These are phyloP conservation scores for Mycosphaerella arachidis DNA, from an alignment of 2,329 filamentous ascomycete genomes.

Conservation along the genomic window DNA sequence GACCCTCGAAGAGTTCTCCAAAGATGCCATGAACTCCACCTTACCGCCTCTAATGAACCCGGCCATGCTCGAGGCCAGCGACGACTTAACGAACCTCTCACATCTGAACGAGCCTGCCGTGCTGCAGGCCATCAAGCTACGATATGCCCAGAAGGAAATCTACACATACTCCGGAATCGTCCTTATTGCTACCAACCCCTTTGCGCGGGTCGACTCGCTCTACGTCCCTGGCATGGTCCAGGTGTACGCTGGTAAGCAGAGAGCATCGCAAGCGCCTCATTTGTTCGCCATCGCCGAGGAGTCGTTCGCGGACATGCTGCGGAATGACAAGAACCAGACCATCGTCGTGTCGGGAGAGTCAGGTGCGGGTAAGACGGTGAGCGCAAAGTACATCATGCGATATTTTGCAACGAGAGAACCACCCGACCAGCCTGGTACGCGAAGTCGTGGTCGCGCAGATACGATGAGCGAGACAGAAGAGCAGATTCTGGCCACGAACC, in stretches of 20 bases:
- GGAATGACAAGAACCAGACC: conserved; percentile 93
- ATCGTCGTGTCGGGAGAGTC: conserved; percentile 99
- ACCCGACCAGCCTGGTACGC: conserved; percentile 76
- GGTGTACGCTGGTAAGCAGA: conserved; percentile 94
- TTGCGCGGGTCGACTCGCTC: conserved; percentile 92
- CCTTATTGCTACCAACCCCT: conserved; percentile 96
- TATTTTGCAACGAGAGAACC: conserved; percentile 98
- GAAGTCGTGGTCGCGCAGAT: conserved; percentile 66
- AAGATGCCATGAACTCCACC: conserved; percentile 68
- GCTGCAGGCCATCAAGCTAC: conserved; percentile 91
- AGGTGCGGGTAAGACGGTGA: conserved; percentile 97
- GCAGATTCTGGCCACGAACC: conserved; percentile 95
- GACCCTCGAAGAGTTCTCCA: conserved; percentile 68
- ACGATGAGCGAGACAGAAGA: conserved; percentile 98
- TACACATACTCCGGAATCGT: conserved; percentile 99
- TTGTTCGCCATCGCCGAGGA: conserved; percentile 98
- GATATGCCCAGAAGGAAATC: conserved; percentile 97
- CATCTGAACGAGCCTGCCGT: conserved; percentile 98
- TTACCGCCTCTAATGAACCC: conserved; percentile 97
- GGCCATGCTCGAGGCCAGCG: conserved; percentile 94
- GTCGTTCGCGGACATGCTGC: conserved; percentile 97
- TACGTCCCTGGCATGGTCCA: conserved; percentile 99
- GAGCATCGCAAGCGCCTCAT: conserved; percentile 94
- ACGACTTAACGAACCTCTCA: conserved; percentile 94
- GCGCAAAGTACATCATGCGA: conserved; percentile 99